These are phyloP conservation scores for Aspergillus heteromorphus DNA, from an alignment of 495 filamentous ascomycete species.

Conservation along the genomic window DNA sequence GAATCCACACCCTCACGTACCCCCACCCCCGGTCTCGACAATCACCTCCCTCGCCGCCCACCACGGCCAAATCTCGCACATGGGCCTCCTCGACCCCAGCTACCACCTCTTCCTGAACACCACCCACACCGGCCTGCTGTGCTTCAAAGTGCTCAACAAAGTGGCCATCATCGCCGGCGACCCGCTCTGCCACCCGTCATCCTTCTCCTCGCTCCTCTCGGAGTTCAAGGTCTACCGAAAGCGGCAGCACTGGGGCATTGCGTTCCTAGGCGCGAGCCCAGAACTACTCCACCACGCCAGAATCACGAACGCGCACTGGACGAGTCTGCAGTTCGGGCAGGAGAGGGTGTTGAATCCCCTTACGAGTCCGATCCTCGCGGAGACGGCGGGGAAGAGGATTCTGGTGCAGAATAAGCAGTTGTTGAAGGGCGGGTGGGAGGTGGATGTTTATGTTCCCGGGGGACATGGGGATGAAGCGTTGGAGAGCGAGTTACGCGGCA, in stretches of 20 bases:
- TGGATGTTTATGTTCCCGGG: slow-evolving; percentile 31
- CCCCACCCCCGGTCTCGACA: neutral
- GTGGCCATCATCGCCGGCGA: slow-evolving; percentile 38
- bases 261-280: slow-evolving; percentile 35
- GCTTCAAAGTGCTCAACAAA: slow-evolving; percentile 33
- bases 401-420: slow-evolving; percentile 33
- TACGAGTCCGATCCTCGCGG: slow-evolving; percentile 36
- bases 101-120: slow-evolving; percentile 39
- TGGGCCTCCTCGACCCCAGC: slow-evolving; percentile 41
- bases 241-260: slow-evolving; percentile 23
- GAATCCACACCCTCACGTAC: neutral
- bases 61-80: slow-evolving; percentile 38
- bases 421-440: slow-evolving; percentile 29
- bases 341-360: slow-evolving; percentile 40
- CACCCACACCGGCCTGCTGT: slow-evolving; percentile 28
- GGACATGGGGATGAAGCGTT: slow-evolving; percentile 19
- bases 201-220: slow-evolving; percentile 21
- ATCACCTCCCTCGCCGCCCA: slow-evolving; percentile 20
- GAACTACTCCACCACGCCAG: slow-evolving; percentile 12
- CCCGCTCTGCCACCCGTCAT: slow-evolving; percentile 27
- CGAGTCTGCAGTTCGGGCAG: slow-evolving; percentile 34
- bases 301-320: slow-evolving; percentile 20
- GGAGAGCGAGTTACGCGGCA: slow-evolving; percentile 20
- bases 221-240: slow-evolving; percentile 35
- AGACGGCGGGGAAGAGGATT: slow-evolving; percentile 33